Conservation (phyloP, 2,329 filamentous ascomycete species). For the Ophiocordyceps sinensis region DNA sequence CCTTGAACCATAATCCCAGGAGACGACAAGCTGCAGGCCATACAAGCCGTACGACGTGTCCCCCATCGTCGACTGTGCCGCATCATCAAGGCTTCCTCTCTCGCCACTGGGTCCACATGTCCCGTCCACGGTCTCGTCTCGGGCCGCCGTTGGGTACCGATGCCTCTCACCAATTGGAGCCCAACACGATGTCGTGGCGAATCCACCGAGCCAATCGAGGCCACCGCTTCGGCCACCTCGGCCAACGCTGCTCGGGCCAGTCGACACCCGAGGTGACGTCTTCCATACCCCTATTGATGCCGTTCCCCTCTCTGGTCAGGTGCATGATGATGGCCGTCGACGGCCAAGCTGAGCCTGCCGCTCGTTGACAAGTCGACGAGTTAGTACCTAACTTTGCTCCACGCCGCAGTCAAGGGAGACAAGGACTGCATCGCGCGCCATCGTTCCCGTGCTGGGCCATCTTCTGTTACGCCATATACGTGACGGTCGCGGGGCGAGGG, state of each 20-base stretch:
- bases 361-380: too few species aligned
- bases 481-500: too few species aligned
- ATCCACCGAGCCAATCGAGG: constrained; percentile 10
- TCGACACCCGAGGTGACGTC: neutral
- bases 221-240: neutral
- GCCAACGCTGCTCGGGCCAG: neutral
- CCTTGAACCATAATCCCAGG: neutral
- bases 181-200: constrained; percentile 14
- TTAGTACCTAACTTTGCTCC: too few species aligned
- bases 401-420: too few species aligned
- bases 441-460: too few species aligned
- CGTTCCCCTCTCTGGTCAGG: neutral
- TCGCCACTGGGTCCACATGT: neutral
- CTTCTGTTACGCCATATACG: too few species aligned
- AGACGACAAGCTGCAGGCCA: neutral
- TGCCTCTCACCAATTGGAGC: constrained; percentile 21
- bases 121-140: constrained; percentile 1
- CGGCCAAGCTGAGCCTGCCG: too few species aligned
- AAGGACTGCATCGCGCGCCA: too few species aligned
- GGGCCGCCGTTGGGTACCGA: constrained; percentile 22
- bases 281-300: neutral
- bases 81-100: neutral
- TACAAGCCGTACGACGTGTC: constrained; percentile 1
- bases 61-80: neutral
- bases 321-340: too few species aligned